Evolutionary conservation across 192 early-diverging fungal species (phyloP).

Genomic region (Coemansia sp.): DNA sequence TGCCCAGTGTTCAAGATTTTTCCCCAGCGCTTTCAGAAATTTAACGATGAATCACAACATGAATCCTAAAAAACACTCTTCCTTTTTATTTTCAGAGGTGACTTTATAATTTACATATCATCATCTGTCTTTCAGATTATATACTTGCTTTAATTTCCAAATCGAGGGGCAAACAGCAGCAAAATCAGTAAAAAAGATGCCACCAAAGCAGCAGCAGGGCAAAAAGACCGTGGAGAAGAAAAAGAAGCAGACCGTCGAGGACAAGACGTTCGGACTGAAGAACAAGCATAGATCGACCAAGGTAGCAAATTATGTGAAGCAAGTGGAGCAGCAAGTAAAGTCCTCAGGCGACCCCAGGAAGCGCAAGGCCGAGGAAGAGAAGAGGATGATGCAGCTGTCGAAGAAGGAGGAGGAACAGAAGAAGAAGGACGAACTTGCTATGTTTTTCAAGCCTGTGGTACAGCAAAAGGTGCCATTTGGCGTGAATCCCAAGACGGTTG

Average conservation of each 20-base stretch:
- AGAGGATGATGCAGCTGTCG: slow-evolving; percentile 58
- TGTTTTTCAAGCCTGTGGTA: slow-evolving; percentile 87
- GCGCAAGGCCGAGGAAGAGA: slow-evolving; percentile 55
- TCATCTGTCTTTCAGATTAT: not conserved
- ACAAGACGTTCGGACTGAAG: slow-evolving; percentile 98
- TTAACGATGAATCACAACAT: too few species aligned
- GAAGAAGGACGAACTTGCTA: slow-evolving; percentile 87
- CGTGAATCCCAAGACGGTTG: slow-evolving; percentile 91
- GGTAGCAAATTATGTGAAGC: slow-evolving; percentile 86
- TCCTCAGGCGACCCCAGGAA: slow-evolving; percentile 58
- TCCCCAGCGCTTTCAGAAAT: too few species aligned
- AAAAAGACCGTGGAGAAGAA: slow-evolving; percentile 63
- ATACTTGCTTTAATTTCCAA: not conserved
- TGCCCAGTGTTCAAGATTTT: too few species aligned
- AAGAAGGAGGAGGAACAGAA: slow-evolving; percentile 82
- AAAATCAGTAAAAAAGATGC: slow-evolving; percentile 62
- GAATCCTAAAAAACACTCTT: too few species aligned
- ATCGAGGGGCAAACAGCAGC: too few species aligned
- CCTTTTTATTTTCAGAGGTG: too few species aligned
- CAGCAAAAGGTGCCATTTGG: slow-evolving; percentile 98
- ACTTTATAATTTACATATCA: not conserved
- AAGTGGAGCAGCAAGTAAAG: slow-evolving; percentile 83
- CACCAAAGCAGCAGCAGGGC: slow-evolving; percentile 64
- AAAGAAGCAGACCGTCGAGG: slow-evolving; percentile 84
- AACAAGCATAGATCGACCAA: slow-evolving; percentile 98